Evolutionary conservation across 257 asterid species (phyloP), one percentile per base, ranked within the genome.

Genomic region (Penstemon davidsonii): DNA sequence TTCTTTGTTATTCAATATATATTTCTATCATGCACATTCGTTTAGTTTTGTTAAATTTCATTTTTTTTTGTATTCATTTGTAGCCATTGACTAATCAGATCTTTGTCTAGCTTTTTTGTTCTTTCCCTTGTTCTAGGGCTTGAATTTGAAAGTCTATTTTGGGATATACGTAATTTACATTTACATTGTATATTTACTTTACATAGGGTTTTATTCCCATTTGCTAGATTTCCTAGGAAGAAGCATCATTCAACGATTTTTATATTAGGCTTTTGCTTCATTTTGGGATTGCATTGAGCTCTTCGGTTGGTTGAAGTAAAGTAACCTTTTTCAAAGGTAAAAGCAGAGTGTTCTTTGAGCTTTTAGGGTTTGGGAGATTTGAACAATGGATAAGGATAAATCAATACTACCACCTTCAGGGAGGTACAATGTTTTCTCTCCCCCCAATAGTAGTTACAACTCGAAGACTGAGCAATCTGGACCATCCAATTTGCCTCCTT

Each of bases 351-450:
- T 54, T 15, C 12, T 2, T 61, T 64, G 54, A 19, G 79, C 46
- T 36, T 49, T 52, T 70, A 59, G 60, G 41, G 44, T 67, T 62
- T 62, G 33, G 71, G 64, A 60, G 68, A 53, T 50, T 72, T 44
- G 60, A 76, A 57, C 67, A 64, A 92, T 92, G 98, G 98, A 89
- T 62, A 89, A 86, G 86, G 96, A 88, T 61, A 88, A 88, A 87
- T 71, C 82, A 74, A 55, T 72, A 19, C 86, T 80, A 59, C 98
- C 98, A 18, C 94, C 97, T 0, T 78, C 82, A 0, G 97, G 97
- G 59, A 86, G 98, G 80, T 84, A 84, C 73, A 69, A 87, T 9
- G 85, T 66, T 55, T 90, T 84, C 82, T 79, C 89, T 3, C 76
- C 92, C 15, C 80, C 95, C 3, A 82, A 82, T 46, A 80, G 78